Conservation (phyloP, 495 filamentous ascomycete genomes). For the Rostrohypoxylon terebratum region DNA sequence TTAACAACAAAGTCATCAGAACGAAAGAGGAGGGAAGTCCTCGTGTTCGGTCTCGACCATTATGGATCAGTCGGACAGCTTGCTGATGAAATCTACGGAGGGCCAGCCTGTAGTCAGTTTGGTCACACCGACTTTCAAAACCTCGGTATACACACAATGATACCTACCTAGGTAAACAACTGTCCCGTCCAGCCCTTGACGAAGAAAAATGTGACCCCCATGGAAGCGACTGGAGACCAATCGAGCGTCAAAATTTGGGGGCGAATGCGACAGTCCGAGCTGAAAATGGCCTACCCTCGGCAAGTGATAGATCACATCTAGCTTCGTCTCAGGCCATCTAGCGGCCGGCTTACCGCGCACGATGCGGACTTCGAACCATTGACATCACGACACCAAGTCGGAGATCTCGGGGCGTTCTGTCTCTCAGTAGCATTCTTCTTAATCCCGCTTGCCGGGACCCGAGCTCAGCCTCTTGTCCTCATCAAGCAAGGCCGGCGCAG, state of each 20-base stretch:
- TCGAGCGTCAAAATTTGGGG: not conserved
- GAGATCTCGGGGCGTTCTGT: not conserved
- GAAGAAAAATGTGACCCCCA: not conserved
- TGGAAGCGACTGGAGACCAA: not conserved
- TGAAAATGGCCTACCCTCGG: constrained; percentile 11
- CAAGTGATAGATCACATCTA: not conserved
- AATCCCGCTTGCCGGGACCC: not conserved
- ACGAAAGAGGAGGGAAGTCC: not conserved
- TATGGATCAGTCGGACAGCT: not conserved
- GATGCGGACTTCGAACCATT: constrained; percentile 16
- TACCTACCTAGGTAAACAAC: not conserved
- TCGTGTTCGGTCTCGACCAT: not conserved
- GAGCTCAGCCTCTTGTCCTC: not conserved
- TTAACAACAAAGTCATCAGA: not conserved
- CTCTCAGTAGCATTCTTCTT: not conserved
- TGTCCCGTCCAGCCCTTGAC: not conserved
- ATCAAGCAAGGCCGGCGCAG: not conserved
- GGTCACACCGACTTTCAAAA: not conserved
- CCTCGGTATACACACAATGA: not conserved
- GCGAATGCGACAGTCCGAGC: not conserved
- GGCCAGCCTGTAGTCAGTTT: too few relatives aligned
- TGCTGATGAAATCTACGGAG: not conserved
- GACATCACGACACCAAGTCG: constrained; percentile 4
- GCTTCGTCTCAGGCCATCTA: constrained; percentile 18
- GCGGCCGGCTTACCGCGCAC: constrained; percentile 22